Conservation (phyloP, 805 yeast species). For the Hanseniaspora osmophila region DNA sequence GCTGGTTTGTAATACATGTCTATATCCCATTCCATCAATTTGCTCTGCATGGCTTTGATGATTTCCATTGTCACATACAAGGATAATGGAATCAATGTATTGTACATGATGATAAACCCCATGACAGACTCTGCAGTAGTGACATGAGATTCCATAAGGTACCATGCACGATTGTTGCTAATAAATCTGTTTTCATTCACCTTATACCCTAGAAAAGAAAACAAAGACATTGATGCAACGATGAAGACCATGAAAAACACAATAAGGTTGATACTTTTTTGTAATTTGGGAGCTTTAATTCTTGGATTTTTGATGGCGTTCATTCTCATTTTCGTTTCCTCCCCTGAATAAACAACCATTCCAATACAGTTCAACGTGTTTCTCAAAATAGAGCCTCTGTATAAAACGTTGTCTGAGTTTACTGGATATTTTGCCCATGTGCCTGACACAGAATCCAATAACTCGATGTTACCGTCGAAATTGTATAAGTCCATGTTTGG, state of each 20-base stretch:
- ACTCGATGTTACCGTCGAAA: slow-evolving; percentile 62
- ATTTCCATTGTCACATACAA: slow-evolving; percentile 94
- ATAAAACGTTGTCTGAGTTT: slow-evolving; percentile 69
- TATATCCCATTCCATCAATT: slow-evolving; percentile 73
- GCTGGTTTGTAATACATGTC: slow-evolving; percentile 83
- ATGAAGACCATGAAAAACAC: slow-evolving; percentile 78
- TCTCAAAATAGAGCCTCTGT: slow-evolving; percentile 80
- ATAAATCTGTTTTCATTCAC: slow-evolving; percentile 23
- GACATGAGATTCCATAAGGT: slow-evolving; percentile 54
- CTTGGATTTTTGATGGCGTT: slow-evolving; percentile 83
- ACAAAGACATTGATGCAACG: slow-evolving; percentile 59
- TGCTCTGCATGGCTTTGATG: slow-evolving; percentile 75
- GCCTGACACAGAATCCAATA: slow-evolving; percentile 23
- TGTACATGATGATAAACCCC: slow-evolving; percentile 95
- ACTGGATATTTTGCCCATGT: slow-evolving; percentile 39
- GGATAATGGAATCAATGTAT: slow-evolving; percentile 88
- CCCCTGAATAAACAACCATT: slow-evolving; percentile 82
- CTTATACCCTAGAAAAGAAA: slow-evolving; percentile 74
- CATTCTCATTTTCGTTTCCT: slow-evolving; percentile 90
- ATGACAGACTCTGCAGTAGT: slow-evolving; percentile 81
- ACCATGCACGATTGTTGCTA: slow-evolving; percentile 48
- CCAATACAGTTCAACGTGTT: slow-evolving; percentile 70
- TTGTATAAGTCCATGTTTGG: slow-evolving; percentile 86
- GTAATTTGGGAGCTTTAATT: slow-evolving; percentile 86
- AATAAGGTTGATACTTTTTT: slow-evolving; percentile 65